Evolutionary conservation across 2,329 filamentous ascomycete genomes (phyloP).

Genomic region (Diplodia intermedia): DNA sequence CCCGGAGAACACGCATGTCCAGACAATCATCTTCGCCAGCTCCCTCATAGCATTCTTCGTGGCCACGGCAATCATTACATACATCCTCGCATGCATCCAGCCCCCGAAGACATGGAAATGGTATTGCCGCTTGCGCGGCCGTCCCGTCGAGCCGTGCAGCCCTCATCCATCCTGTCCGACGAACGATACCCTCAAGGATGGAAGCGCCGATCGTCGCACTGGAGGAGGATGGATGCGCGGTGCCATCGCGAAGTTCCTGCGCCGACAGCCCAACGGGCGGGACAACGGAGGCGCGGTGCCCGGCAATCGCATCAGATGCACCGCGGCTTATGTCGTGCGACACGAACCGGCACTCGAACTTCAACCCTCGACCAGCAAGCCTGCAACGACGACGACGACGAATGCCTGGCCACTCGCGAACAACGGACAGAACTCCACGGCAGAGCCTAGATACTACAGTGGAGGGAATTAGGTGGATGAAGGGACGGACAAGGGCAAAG

Average conservation of each 20-base stretch:
- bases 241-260: background rate
- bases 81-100: constrained; percentile 11
- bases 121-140: constrained; percentile 6
- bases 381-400: background rate
- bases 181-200: background rate
- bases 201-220: too few relatives aligned
- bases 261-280: background rate
- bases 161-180: background rate
- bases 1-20: background rate
- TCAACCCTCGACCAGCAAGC: background rate
- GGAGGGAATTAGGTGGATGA: background rate
- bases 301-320: background rate
- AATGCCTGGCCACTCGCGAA: background rate
- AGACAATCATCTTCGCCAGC: background rate
- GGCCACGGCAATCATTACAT: constrained; percentile 8
- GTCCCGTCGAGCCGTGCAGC: background rate
- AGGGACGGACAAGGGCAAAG: background rate
- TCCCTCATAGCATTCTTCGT: constrained; percentile 13
- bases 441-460: background rate
- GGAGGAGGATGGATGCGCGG: background rate
- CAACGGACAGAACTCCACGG: background rate
- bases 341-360: background rate
- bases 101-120: constrained; percentile 8
- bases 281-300: background rate
- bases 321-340: background rate